phyloP scores from a whole-genome alignment of 495 filamentous ascomycete species.

The Antarctomyces pellizariae region DNA sequence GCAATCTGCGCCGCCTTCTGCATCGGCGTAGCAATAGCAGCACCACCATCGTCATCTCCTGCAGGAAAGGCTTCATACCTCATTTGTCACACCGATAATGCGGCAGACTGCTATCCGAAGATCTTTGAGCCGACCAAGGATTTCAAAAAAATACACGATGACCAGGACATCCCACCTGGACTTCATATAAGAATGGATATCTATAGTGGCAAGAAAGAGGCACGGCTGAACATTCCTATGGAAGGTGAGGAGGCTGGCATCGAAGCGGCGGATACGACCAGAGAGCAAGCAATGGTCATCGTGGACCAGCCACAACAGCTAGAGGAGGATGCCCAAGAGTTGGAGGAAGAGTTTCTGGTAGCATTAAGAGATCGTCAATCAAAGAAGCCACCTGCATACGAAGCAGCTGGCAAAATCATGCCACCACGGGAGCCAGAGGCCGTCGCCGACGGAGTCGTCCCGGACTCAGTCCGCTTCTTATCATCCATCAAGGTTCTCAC shows the following conservation, averaged over 20 bases:
- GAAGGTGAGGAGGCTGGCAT: conserved; percentile 15
- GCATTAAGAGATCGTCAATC: conserved; percentile 10
- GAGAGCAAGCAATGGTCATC: conserved; percentile 23
- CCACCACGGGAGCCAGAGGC: conserved; percentile 13
- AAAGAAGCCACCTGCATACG: conserved; percentile 22
- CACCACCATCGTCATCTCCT: conserved; percentile 1
- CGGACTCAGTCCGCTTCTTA: conserved; percentile 18
- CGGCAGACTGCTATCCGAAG: conserved; percentile 37
- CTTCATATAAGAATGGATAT: conserved; percentile 41
- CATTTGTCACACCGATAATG: conserved; percentile 37
- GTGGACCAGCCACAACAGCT: conserved; percentile 15
- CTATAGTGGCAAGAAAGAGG: conserved; percentile 35
- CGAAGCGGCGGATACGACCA: conserved; percentile 19
- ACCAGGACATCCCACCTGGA: conserved; percentile 37
- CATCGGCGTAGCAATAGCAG: conserved; percentile 3
- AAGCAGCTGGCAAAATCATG: conserved; percentile 24
- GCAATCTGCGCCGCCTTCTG: too few relatives aligned
- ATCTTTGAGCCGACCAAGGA: conserved; percentile 34
- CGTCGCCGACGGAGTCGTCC: conserved; percentile 14
- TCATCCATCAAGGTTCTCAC: conserved; percentile 15
- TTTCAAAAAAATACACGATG: conserved; percentile 34
- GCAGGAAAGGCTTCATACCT: conserved; percentile 16
- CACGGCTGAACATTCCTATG: conserved; percentile 30
- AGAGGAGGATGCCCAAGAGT: conserved; percentile 11
- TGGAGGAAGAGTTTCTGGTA: conserved; percentile 5